Evolutionary conservation across 768 basidiomycete genomes (phyloP).

Genomic region (Hericium rajendrae): DNA sequence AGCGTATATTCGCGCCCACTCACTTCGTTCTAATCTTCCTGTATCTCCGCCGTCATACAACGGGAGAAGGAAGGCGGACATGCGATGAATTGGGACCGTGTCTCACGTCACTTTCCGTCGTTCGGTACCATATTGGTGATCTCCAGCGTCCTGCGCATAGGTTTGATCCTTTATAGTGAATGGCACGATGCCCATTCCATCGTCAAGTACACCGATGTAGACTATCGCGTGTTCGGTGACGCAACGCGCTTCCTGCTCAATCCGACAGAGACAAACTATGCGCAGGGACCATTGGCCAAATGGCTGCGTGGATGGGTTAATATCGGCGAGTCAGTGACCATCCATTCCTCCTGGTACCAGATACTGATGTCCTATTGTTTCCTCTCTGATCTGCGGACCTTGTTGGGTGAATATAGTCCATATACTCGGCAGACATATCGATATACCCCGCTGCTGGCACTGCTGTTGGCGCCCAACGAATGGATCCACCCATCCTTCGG

Average conservation of each 20-base stretch:
- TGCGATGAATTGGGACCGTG: not conserved
- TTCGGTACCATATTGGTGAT: slow-evolving; percentile 44
- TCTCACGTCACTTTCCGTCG: slow-evolving; percentile 19
- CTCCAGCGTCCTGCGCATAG: slow-evolving; percentile 52
- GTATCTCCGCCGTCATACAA: too few relatives aligned
- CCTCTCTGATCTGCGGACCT: not conserved
- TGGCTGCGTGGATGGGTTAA: slow-evolving; percentile 19
- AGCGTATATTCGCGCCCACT: too few relatives aligned
- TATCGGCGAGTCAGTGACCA: slow-evolving; percentile 66
- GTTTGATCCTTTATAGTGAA: slow-evolving; percentile 76
- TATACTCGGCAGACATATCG: slow-evolving; percentile 90
- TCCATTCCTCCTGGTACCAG: not conserved
- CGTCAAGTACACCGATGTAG: slow-evolving; percentile 97
- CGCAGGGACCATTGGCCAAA: slow-evolving; percentile 48
- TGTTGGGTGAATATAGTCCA: slow-evolving; percentile 43
- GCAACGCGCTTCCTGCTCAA: slow-evolving; percentile 64
- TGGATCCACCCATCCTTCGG: slow-evolving; percentile 81
- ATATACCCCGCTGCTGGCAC: slow-evolving; percentile 88
- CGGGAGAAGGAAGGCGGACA: not conserved
- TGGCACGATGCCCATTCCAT: slow-evolving; percentile 78
- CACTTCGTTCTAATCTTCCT: too few relatives aligned
- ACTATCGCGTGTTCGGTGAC: slow-evolving; percentile 93
- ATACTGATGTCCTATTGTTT: not conserved
- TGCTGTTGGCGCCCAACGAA: slow-evolving; percentile 72
- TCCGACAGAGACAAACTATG: slow-evolving; percentile 38